These are phyloP conservation scores for Pseudocercospora vitis DNA, from an alignment of 2,329 filamentous ascomycete species.

Conservation along the genomic window DNA sequence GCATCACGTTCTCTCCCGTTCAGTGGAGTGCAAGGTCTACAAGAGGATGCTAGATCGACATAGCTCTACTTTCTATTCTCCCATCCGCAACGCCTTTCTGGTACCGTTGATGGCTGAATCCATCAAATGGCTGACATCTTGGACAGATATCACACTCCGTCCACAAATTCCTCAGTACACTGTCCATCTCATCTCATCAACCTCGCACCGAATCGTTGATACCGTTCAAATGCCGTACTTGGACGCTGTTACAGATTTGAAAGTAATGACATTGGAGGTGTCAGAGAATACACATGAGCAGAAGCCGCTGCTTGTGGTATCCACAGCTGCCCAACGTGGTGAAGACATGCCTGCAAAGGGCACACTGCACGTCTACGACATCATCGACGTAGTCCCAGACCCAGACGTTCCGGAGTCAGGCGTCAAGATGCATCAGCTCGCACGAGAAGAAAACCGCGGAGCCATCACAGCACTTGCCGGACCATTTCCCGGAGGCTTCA, in stretches of 20 bases:
- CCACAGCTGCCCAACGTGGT: conserved; percentile 80
- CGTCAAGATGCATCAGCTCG: conserved; percentile 78
- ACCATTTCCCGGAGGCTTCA: conserved; percentile 73
- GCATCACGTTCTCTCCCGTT: conserved; percentile 17
- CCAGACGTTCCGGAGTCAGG: conserved; percentile 83
- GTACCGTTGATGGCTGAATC: conserved; percentile 9
- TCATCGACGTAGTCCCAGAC: conserved; percentile 88
- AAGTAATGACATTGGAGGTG: conserved; percentile 80
- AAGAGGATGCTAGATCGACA: conserved; percentile 8
- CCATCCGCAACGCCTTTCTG: conserved; percentile 8
- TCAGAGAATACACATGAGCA: conserved; percentile 89
- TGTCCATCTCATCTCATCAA: conserved; percentile 75
- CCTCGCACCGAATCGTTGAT: conserved; percentile 77
- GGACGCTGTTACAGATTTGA: conserved; percentile 78
- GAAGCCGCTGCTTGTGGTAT: conserved; percentile 77
- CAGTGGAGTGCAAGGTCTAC: conserved; percentile 14
- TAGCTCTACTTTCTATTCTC: conserved; percentile 5
- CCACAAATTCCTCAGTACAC: conserved; percentile 71
- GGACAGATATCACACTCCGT: conserved; percentile 53
- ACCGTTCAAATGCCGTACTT: conserved; percentile 68
- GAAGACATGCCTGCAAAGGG: conserved; percentile 88
- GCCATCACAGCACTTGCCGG: conserved; percentile 79
- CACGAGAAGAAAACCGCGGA: conserved; percentile 87
- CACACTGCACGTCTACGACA: conserved; percentile 83
- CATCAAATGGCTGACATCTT: conserved; percentile 4